A percentile compares a stretch with the other conserved stretches of the same genome.
Conservation (phyloP, 2,329 filamentous ascomycete species). For the Nemania sp. region DNA sequence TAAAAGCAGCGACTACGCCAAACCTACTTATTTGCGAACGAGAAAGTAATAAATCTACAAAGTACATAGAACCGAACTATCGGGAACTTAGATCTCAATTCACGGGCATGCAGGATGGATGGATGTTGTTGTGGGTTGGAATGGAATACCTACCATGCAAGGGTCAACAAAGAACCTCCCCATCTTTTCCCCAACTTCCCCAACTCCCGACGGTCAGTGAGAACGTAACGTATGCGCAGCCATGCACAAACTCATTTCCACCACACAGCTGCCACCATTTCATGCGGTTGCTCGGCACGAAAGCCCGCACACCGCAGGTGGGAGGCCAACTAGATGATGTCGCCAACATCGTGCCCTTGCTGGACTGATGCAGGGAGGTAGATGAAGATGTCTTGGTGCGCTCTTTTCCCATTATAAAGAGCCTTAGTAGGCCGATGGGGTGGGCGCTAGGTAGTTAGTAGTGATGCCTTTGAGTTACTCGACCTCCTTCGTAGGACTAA, state of each 20-base stretch:
- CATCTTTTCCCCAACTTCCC: slow-evolving; percentile 20
- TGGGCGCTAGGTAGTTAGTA: background rate
- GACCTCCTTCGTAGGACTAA: slow-evolving; percentile 5
- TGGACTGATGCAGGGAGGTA: background rate
- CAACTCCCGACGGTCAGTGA: slow-evolving; percentile 5
- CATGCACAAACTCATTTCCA: slow-evolving; percentile 34
- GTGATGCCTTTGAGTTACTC: slow-evolving; percentile 1
- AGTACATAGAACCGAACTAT: no score
- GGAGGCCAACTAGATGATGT: slow-evolving; percentile 1
- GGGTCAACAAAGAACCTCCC: slow-evolving; percentile 13
- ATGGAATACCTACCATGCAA: background rate
- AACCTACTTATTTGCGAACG: no score
- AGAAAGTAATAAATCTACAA: no score
- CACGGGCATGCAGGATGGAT: background rate
- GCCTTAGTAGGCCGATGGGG: background rate
- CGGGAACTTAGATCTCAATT: slow-evolving; percentile 14
- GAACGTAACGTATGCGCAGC: slow-evolving; percentile 9
- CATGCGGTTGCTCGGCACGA: slow-evolving; percentile 32
- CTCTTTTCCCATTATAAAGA: slow-evolving; percentile 14
- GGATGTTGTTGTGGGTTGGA: slow-evolving; percentile 4
- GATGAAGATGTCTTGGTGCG: slow-evolving; percentile 1
- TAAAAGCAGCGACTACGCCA: no score
- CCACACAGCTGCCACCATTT: slow-evolving; percentile 30
- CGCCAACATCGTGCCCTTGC: background rate
- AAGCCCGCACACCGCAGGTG: slow-evolving; percentile 25